phyloP scores from a whole-genome alignment of 192 early-diverging fungal species.

The Gamsiella multidivaricata region DNA sequence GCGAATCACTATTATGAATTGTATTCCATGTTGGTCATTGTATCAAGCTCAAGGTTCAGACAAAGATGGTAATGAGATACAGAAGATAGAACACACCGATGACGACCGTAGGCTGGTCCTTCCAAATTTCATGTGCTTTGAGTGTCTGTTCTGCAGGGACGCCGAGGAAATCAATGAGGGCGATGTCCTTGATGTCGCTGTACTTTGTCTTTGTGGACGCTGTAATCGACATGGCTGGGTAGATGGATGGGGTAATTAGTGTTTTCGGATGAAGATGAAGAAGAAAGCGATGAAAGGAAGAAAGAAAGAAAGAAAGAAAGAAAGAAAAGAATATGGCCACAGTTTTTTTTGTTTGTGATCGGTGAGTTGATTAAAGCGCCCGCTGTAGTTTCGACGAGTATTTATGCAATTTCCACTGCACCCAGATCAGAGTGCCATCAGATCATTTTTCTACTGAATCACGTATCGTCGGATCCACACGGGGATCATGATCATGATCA shows the following conservation, averaged over 20 bases:
- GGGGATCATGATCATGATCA: no score
- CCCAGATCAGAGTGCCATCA: neutral
- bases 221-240: neutral
- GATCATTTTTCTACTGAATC: neutral
- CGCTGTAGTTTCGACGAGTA: no score
- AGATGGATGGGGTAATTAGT: neutral
- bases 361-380: neutral
- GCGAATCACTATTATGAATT: constrained; percentile 36
- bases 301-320: neutral
- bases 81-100: constrained; percentile 26
- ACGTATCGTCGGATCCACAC: no score
- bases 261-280: neutral
- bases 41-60: neutral
- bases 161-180: constrained; percentile 26
- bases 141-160: constrained; percentile 3
- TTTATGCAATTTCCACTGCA: no score
- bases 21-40: neutral
- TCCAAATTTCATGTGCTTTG: constrained; percentile 29
- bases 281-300: neutral
- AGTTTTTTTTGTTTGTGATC: no score
- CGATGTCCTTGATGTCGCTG: constrained; percentile 32
- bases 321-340: neutral
- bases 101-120: constrained; percentile 33
- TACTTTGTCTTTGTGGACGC: constrained; percentile 8
- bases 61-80: neutral